Conservation (phyloP, 2,329 filamentous ascomycete genomes). For the Cytospora paraplurivora region DNA sequence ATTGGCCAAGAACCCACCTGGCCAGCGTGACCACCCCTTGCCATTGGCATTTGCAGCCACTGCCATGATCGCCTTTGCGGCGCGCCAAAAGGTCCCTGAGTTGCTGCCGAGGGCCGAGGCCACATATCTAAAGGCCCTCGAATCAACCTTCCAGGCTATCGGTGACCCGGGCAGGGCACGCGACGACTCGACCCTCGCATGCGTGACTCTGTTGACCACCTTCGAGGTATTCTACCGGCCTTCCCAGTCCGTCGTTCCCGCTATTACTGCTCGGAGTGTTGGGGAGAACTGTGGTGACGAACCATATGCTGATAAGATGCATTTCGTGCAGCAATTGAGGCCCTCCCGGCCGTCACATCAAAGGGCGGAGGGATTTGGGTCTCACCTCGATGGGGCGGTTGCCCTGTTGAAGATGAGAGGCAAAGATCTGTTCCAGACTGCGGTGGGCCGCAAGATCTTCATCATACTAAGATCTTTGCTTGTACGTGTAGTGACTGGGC, state of each 20-base stretch:
- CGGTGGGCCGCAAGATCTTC: conserved; percentile 28
- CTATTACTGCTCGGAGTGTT: too few relatives aligned
- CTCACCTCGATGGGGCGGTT: conserved; percentile 26
- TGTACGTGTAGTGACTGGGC: conserved; percentile 7
- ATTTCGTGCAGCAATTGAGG: conserved; percentile 19
- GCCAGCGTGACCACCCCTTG: conserved; percentile 19
- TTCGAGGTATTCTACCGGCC: conserved; percentile 24
- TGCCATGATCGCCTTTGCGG: conserved; percentile 28
- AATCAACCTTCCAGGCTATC: conserved; percentile 25
- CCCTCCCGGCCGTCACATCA: conserved; percentile 24
- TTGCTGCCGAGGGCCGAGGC: conserved; percentile 24
- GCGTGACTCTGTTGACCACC: conserved; percentile 25
- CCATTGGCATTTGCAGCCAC: conserved; percentile 27
- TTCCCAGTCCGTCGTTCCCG: not conserved
- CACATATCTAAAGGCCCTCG: conserved; percentile 25
- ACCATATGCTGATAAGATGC: not conserved
- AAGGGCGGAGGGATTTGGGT: conserved; percentile 26
- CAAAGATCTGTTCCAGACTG: conserved; percentile 26
- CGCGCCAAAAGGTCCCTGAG: conserved; percentile 24
- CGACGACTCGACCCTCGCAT: conserved; percentile 28
- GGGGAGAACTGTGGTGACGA: not conserved
- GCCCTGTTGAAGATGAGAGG: conserved; percentile 27
- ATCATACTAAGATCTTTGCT: conserved; percentile 25
- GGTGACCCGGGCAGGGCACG: conserved; percentile 23
- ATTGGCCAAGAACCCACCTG: conserved; percentile 17